Conservation (phyloP, 495 filamentous ascomycete genomes). For the Xylaria telfairii region DNA sequence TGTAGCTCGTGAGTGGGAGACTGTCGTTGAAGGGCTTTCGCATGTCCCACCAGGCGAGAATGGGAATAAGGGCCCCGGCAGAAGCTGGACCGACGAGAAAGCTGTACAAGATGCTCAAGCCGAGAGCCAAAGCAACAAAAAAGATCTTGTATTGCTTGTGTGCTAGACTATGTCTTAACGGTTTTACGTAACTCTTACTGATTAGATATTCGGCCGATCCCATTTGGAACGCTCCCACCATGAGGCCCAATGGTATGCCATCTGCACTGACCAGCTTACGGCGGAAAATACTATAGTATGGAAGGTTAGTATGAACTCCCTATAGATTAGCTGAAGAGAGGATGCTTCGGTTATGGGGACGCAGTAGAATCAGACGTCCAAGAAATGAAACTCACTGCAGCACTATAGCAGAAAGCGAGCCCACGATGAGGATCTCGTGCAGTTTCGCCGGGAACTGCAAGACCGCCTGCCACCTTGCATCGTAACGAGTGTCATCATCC, state of each 20-base stretch:
- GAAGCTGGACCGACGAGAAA: conserved; percentile 21
- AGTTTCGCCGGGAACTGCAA: conserved; percentile 25
- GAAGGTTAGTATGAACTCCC: background rate
- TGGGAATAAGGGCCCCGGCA: conserved; percentile 13
- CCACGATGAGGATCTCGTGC: conserved; percentile 26
- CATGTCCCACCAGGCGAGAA: conserved; percentile 14
- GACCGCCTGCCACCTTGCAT: background rate
- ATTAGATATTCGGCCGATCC: conserved; percentile 23
- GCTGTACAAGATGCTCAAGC: conserved; percentile 1
- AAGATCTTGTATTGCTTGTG: background rate
- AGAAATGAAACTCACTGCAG: conserved; percentile 19
- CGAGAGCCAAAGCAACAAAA: conserved; percentile 10
- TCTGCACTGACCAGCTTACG: conserved; percentile 15
- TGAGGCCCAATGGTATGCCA: conserved; percentile 21
- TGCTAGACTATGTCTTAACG: background rate
- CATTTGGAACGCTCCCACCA: conserved; percentile 22
- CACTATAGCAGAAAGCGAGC: conserved; percentile 19
- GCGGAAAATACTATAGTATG: conserved; percentile 3
- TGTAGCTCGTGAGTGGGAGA: background rate
- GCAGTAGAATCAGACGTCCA: background rate
- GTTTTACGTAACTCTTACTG: conserved; percentile 11
- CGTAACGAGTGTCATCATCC: background rate
- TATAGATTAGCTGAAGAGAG: background rate
- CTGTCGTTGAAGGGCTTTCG: conserved; percentile 5
- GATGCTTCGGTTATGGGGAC: too few species aligned